Conservation (phyloP, 129 eudicot species). For the Flaveria linearis region DNA sequence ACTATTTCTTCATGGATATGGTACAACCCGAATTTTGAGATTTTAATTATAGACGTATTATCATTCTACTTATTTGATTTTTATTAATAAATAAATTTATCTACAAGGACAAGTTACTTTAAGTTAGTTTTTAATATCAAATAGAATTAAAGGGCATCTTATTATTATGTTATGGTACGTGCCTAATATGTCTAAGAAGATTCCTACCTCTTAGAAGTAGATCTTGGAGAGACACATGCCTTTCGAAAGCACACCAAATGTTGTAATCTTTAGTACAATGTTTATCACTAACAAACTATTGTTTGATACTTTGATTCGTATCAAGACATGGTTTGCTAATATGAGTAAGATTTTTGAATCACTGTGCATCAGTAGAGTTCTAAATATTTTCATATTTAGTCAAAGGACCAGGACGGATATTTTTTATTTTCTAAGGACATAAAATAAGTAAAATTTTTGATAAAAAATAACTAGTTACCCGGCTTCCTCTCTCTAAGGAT, state of each 20-base stretch:
- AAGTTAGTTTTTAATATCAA: too few species aligned
- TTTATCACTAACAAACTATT: background rate
- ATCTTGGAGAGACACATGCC: background rate
- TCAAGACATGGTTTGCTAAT: background rate
- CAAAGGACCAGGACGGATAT: background rate
- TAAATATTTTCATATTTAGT: background rate
- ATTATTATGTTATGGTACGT: too few species aligned
- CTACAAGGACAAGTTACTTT: too few species aligned
- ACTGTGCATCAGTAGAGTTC: background rate
- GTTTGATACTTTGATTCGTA: background rate
- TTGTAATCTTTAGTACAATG: background rate
- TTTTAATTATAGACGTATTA: too few species aligned
- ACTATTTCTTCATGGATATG: too few species aligned
- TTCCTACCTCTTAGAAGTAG: too few species aligned
- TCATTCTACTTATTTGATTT: too few species aligned
- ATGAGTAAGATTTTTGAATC: background rate
- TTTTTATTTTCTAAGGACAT: background rate
- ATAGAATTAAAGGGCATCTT: too few species aligned
- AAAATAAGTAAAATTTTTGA: background rate
- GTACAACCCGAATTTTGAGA: too few species aligned
- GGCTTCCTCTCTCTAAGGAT: constrained; percentile 91
- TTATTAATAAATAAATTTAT: too few species aligned
- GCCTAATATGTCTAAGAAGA: too few species aligned
- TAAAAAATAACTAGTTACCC: constrained; percentile 51
- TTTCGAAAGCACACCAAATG: background rate